Percentiles rank a stretch among this genome's conserved stretches.
Evolutionary conservation across 75 land plant genomes (phyloP).

Genomic region (Isoetes taiwanensis): DNA sequence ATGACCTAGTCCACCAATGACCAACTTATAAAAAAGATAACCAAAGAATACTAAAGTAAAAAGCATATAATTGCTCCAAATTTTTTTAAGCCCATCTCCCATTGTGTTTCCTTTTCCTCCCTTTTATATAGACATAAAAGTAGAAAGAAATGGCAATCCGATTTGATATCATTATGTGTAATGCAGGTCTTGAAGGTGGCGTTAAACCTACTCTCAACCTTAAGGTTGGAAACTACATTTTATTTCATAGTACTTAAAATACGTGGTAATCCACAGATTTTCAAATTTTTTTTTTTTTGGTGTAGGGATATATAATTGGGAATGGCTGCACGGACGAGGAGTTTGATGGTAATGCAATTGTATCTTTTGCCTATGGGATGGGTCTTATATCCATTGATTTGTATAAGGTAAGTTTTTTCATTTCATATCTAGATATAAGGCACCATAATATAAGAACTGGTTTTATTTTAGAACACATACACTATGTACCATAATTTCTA

Average conservation of each 20-base stretch:
- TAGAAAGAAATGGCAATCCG: too few relatives aligned
- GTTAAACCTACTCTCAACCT: background rate
- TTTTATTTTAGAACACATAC: background rate
- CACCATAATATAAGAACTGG: background rate
- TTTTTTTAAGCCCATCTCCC: too few relatives aligned
- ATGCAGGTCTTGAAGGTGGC: background rate
- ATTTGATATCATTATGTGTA: background rate
- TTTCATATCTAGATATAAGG: background rate
- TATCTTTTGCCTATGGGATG: background rate
- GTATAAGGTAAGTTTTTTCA: background rate
- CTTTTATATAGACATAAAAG: too few relatives aligned
- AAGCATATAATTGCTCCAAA: too few relatives aligned
- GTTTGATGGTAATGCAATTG: background rate
- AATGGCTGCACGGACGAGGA: background rate
- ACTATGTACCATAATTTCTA: background rate
- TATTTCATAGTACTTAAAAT: background rate
- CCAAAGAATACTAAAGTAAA: too few relatives aligned
- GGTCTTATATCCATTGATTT: background rate
- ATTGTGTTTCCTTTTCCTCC: too few relatives aligned
- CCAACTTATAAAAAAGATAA: too few relatives aligned
- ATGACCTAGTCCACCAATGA: too few relatives aligned
- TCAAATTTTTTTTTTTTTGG: background rate
- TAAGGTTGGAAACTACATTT: too few relatives aligned
- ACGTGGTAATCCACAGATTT: background rate
- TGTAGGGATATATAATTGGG: background rate